Evolutionary conservation across 2,329 filamentous ascomycete genomes (phyloP).

Genomic region (Akanthomyces uredinophilus): DNA sequence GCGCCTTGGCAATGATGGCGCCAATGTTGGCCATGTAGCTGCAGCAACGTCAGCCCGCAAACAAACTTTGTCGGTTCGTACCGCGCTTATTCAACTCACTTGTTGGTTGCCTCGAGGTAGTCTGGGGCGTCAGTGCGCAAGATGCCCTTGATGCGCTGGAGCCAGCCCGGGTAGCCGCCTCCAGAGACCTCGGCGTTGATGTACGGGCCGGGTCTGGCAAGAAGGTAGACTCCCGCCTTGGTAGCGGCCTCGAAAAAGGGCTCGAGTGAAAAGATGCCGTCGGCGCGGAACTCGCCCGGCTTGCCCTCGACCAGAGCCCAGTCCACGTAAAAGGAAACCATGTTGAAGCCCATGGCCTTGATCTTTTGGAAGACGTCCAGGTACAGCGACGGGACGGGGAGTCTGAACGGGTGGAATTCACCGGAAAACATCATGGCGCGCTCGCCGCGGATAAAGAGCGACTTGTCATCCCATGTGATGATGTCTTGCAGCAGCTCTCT

Average conservation of each 20-base stretch:
- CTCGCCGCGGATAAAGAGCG: constrained; percentile 64
- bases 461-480: constrained; percentile 68
- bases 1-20: constrained; percentile 63
- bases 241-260: constrained; percentile 72
- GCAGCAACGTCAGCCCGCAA: not conserved
- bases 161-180: constrained; percentile 77
- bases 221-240: constrained; percentile 68
- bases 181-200: constrained; percentile 75
- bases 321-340: constrained; percentile 72
- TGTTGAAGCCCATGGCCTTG: constrained; percentile 73
- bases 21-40: constrained; percentile 59
- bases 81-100: constrained; percentile 36
- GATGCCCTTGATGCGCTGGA: constrained; percentile 61
- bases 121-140: constrained; percentile 58
- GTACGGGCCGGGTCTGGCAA: constrained; percentile 67
- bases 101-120: constrained; percentile 62
- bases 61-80: not conserved
- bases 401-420: constrained; percentile 64
- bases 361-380: constrained; percentile 78
- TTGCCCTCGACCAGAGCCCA: constrained; percentile 76
- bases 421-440: constrained; percentile 67
- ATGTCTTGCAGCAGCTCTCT: constrained; percentile 29
- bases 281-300: constrained; percentile 61
- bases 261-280: constrained; percentile 67
- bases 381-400: constrained; percentile 45